A percentile compares a stretch with the other conserved stretches of the same genome.
These are phyloP conservation scores for Phytopythium kandeliae DNA, from an alignment of 352 stramenopile genomes.

Conservation along the genomic window DNA sequence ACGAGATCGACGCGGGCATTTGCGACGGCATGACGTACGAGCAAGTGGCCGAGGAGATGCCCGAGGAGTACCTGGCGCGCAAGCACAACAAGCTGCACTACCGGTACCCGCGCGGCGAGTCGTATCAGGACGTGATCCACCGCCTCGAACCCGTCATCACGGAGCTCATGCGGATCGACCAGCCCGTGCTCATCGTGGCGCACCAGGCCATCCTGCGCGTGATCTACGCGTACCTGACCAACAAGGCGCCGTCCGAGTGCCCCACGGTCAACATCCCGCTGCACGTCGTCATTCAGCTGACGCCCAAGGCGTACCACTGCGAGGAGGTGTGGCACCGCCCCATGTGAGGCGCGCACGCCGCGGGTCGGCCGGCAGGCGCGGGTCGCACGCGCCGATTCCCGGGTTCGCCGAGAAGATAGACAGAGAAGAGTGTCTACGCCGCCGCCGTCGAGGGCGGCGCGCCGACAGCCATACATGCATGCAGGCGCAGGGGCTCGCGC, in stretches of 20 bases:
- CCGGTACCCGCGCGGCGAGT: constrained; percentile 91
- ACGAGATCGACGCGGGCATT: constrained; percentile 96
- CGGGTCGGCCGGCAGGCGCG: too few species aligned
- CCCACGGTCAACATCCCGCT: constrained; percentile 91
- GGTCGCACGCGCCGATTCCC: too few species aligned
- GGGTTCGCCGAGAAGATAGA: neutral
- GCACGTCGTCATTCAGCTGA: constrained; percentile 95
- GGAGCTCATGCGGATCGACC: constrained; percentile 95
- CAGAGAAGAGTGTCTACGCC: neutral
- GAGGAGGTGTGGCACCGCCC: constrained; percentile 92
- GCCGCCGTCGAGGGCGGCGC: too few species aligned
- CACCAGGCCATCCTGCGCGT: constrained; percentile 96
- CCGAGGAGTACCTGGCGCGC: constrained; percentile 91
- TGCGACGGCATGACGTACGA: constrained; percentile 98
- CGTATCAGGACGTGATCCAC: constrained; percentile 97
- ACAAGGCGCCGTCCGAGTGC: constrained; percentile 88
- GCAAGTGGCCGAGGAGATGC: constrained; percentile 93
- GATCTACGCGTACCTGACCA: constrained; percentile 96
- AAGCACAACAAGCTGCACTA: constrained; percentile 90
- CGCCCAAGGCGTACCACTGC: constrained; percentile 91
- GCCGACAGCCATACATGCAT: neutral
- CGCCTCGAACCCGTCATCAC: constrained; percentile 96
- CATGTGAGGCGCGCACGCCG: constrained; percentile 37
- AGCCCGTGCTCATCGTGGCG: constrained; percentile 90
- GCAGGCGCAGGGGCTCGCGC: neutral